A percentile compares a stretch with the other conserved stretches of the same genome.
phyloP scores from a whole-genome alignment of 495 filamentous ascomycete genomes.

The Penicillium paxilli region DNA sequence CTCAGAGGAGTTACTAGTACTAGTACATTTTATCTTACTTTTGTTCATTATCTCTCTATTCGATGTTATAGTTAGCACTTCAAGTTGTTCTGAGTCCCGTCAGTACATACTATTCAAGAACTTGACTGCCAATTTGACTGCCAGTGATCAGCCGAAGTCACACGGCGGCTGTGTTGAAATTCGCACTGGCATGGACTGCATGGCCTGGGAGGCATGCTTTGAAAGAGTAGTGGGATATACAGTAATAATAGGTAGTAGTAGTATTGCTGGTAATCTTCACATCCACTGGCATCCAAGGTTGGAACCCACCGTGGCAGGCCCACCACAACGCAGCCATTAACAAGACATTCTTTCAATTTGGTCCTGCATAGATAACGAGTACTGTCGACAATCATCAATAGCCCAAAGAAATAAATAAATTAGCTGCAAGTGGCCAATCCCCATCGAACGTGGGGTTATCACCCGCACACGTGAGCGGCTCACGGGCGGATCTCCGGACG shows the following conservation, averaged over 20 bases:
- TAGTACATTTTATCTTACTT: no score
- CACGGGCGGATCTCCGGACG: slow-evolving; percentile 4
- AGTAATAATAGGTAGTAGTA: neutral
- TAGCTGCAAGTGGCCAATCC: neutral
- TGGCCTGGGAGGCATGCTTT: neutral
- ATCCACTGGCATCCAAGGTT: no score
- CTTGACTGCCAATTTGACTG: neutral
- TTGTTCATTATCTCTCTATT: no score
- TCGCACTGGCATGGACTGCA: no score
- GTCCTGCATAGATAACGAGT: neutral
- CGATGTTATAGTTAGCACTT: neutral
- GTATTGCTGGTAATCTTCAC: no score
- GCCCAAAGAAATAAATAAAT: neutral
- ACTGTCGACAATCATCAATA: neutral
- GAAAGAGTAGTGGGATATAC: neutral
- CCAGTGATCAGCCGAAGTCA: neutral
- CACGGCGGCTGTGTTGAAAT: neutral
- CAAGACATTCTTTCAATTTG: neutral
- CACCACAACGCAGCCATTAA: neutral
- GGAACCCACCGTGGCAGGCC: no score
- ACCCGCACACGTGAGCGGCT: slow-evolving; percentile 26
- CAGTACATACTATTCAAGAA: neutral
- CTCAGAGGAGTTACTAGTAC: no score
- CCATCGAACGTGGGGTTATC: neutral
- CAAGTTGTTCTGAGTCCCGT: neutral